Evolutionary conservation across 2,329 filamentous ascomycete genomes (phyloP).

Genomic region (Pestalotiopsis fici): DNA sequence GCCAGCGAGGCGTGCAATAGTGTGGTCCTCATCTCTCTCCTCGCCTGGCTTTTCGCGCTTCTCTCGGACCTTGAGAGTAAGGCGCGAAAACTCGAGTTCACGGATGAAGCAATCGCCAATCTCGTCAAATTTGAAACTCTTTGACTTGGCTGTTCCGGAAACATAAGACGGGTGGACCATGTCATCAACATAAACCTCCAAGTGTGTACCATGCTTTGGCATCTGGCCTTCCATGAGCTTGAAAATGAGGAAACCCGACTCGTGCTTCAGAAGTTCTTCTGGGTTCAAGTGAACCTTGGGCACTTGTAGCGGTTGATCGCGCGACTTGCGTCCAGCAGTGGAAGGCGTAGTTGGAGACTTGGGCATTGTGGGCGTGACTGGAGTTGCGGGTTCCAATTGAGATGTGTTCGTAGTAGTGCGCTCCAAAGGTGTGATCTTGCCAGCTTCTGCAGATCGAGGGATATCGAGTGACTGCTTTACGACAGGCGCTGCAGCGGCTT

Average conservation of each 20-base stretch:
- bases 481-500: slow-evolving; percentile 27
- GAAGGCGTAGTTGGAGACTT: slow-evolving; percentile 40
- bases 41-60: slow-evolving; percentile 74
- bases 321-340: slow-evolving; percentile 40
- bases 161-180: slow-evolving; percentile 88
- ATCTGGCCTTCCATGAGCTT: slow-evolving; percentile 89
- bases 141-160: slow-evolving; percentile 73
- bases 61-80: slow-evolving; percentile 84
- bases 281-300: slow-evolving; percentile 78
- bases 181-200: slow-evolving; percentile 93
- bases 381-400: slow-evolving; percentile 25
- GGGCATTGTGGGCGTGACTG: slow-evolving; percentile 40
- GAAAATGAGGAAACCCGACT: slow-evolving; percentile 92
- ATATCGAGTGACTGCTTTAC: slow-evolving; percentile 30
- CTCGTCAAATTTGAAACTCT: slow-evolving; percentile 78
- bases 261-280: slow-evolving; percentile 81
- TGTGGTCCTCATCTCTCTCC: slow-evolving; percentile 67
- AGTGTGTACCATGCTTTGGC: slow-evolving; percentile 70
- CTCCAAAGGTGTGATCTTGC: slow-evolving; percentile 43
- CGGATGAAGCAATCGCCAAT: slow-evolving; percentile 95
- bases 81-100: slow-evolving; percentile 92
- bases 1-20: slow-evolving; percentile 80
- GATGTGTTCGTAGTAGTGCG: slow-evolving; percentile 25
- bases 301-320: slow-evolving; percentile 55
- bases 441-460: slow-evolving; percentile 38